Conservation (phyloP, 768 basidiomycete genomes). For the Fomitopsis pulvina region DNA sequence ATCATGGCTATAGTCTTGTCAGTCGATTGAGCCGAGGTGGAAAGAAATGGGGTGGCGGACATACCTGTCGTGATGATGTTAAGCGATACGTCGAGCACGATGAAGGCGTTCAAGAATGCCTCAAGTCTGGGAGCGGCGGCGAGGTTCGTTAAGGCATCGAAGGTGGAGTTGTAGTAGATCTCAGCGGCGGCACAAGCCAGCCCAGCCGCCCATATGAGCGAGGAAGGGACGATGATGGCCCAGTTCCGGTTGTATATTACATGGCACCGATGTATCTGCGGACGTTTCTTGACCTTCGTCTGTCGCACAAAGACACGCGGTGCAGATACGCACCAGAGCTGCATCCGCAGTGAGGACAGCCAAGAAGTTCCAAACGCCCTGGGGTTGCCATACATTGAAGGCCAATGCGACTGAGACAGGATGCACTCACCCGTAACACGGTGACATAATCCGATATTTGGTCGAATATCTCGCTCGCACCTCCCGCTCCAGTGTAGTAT, state of each 20-base stretch:
- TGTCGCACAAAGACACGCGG: not conserved
- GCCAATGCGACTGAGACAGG: not conserved
- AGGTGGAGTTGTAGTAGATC: not conserved
- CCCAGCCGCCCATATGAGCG: not conserved
- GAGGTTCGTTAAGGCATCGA: not conserved
- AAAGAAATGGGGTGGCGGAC: not conserved
- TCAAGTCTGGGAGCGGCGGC: not conserved
- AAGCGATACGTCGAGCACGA: not conserved
- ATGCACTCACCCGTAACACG: constrained; percentile 1
- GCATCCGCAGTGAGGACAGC: not conserved
- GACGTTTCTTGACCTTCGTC: not conserved
- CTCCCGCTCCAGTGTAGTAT: constrained; percentile 17
- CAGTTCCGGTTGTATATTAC: not conserved
- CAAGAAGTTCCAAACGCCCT: not conserved
- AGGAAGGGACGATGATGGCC: not conserved
- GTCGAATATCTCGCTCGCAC: constrained; percentile 27
- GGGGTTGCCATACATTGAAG: not conserved
- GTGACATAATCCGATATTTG: constrained; percentile 30
- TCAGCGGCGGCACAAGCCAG: not conserved
- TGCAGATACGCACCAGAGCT: not conserved
- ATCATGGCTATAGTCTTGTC: not conserved
- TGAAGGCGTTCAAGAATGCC: not conserved
- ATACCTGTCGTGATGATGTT: not conserved
- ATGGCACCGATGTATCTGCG: not conserved
- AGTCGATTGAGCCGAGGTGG: not conserved